Conservation (phyloP, 345 rosid genomes). For the Eucalyptus polybractea region DNA sequence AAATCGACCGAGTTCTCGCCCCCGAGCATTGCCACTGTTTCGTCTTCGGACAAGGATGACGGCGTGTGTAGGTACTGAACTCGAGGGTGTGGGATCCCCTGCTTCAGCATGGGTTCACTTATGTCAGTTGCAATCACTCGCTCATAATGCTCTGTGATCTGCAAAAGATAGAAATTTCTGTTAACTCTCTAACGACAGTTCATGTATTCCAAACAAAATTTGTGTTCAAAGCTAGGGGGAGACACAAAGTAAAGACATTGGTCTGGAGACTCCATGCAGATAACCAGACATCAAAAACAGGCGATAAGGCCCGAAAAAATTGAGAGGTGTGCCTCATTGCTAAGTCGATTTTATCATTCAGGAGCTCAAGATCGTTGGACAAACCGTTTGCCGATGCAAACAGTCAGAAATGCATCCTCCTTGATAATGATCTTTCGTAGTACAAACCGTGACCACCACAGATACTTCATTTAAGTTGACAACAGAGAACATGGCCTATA, state of each 20-base stretch:
- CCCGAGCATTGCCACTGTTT: constrained; percentile 26
- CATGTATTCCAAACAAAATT: neutral
- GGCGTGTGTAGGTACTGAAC: constrained; percentile 42
- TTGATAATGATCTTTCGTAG: neutral
- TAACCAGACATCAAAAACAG: neutral
- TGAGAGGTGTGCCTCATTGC: neutral
- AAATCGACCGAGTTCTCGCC: constrained; percentile 47
- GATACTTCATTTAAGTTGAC: neutral
- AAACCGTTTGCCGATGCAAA: neutral
- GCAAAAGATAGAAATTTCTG: neutral
- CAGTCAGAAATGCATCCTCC: neutral
- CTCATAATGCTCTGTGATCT: constrained; percentile 58
- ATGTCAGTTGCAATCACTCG: constrained; percentile 45
- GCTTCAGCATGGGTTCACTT: constrained; percentile 43
- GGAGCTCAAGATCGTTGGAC: neutral
- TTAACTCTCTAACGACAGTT: neutral
- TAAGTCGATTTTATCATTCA: neutral
- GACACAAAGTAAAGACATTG: neutral
- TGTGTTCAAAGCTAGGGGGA: neutral
- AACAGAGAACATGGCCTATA: neutral
- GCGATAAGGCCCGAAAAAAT: neutral
- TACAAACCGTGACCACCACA: neutral
- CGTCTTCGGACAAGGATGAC: constrained; percentile 29
- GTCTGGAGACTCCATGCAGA: neutral
- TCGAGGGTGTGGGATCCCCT: constrained; percentile 22